Conservation (phyloP, 1,139 yeast genomes). For the Trichomonascaceae sp. region DNA sequence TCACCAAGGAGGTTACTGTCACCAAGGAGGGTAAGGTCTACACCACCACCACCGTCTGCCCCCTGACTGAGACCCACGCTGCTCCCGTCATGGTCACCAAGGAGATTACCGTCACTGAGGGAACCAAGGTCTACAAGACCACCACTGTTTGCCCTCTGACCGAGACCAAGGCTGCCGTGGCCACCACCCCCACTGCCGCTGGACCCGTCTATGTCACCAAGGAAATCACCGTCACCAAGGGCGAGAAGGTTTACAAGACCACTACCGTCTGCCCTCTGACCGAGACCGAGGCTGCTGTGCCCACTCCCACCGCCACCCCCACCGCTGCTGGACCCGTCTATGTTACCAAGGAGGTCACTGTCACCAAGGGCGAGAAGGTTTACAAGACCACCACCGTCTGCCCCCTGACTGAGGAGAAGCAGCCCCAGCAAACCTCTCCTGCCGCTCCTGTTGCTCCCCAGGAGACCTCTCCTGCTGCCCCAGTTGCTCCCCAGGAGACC, state of each 20-base stretch:
- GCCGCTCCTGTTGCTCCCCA: conserved; percentile 1
- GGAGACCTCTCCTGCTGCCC: conserved; percentile 3
- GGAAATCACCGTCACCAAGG: no score
- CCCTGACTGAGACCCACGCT: no score
- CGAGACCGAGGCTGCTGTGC: conserved; percentile 5
- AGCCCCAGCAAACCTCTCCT: background rate
- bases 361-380: conserved; percentile 2
- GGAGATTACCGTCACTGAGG: no score
- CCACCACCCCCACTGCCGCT: conserved; percentile 2
- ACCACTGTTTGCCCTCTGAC: conserved; percentile 9
- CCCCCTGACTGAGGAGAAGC: no score
- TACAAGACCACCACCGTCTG: conserved; percentile 2
- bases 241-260: conserved; percentile 5
- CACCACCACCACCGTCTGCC: no score
- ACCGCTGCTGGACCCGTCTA: conserved; percentile 1
- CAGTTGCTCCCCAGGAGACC: background rate
- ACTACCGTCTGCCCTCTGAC: conserved; percentile 8
- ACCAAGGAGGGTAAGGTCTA: no score
- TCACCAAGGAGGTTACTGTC: no score
- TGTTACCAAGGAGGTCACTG: conserved; percentile 2
- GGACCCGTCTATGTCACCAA: no score
- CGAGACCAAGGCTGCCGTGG: conserved; percentile 4
- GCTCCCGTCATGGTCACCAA: conserved; percentile 6
- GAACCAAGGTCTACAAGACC: no score
- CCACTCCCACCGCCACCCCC: conserved; percentile 1